phyloP scores from a whole-genome alignment of 2,329 filamentous ascomycete species.

The Hymenoscyphus linearis region DNA sequence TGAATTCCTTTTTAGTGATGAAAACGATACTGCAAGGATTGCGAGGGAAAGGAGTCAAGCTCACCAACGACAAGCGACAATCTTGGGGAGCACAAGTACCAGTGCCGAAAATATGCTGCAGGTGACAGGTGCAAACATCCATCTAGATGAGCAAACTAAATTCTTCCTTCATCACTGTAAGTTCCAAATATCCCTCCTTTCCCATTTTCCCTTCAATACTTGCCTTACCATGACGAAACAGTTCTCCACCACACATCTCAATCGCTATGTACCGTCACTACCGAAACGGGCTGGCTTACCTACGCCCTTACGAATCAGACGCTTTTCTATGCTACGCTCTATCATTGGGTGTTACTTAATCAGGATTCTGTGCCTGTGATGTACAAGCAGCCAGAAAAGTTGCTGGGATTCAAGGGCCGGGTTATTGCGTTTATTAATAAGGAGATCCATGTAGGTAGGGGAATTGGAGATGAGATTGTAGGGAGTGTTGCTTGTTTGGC shows the following conservation, averaged over 20 bases:
- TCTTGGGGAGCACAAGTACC: neutral
- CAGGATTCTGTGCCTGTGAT: neutral
- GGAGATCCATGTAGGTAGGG: neutral
- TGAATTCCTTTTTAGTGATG: neutral
- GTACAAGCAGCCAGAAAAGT: neutral
- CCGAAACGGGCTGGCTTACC: conserved; percentile 6
- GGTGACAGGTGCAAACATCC: neutral
- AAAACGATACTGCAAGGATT: neutral
- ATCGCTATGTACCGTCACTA: conserved; percentile 4
- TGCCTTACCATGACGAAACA: neutral
- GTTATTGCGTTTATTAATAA: conserved; percentile 2
- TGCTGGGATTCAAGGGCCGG: neutral
- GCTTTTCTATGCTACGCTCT: conserved; percentile 4
- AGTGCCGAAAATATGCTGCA: neutral
- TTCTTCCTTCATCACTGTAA: conserved; percentile 7
- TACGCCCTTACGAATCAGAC: conserved; percentile 1
- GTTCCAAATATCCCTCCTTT: neutral
- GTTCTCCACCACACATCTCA: conserved; percentile 4
- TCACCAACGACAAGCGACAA: too few species aligned
- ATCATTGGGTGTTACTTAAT: conserved; percentile 6
- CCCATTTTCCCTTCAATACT: neutral
- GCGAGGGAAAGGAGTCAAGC: neutral
- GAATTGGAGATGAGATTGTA: conserved; percentile 1
- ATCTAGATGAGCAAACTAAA: neutral
- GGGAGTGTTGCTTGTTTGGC: conserved; percentile 5